Base-by-base conservation (phyloP, 139 green algal genomes). In the Chlamydomonas sp. region DNA sequence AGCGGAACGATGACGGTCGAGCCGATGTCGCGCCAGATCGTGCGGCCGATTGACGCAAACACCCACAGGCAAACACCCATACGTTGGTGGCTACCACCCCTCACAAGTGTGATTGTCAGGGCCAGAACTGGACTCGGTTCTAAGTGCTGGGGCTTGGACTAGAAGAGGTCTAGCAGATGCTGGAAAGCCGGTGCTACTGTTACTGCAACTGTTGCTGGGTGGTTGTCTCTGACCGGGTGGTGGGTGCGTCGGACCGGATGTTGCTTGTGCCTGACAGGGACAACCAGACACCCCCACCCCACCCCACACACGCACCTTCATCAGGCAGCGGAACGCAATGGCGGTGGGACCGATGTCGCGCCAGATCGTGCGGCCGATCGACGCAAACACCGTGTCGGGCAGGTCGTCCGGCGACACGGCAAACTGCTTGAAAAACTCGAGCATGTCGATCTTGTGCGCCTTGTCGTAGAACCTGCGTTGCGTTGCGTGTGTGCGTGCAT, bases 391-490 rank as follows among this genome's bases (percentile, higher is more conserved):
- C 5, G 86, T 87, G 77, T 96, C 85, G 33, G 93, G 93, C n/a
- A 98, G 79, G 0, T 83, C 79, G 13, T 96, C 90, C 6, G 93
- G 82, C 29, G 73, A 62, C 16, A 95, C 87, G 0, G 92, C 88
- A 67, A 95, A 89, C 35, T 86, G 84, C 79, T 92, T 91, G 85
- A 97, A 97, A 59, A 96, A 95, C 30, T 96, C 89, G 64, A 98
- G 73, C 26, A 84, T 81, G 72, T 89, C 86, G 22, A 96, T 65
- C 73, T 93, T 92, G 78, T 95, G 85, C 1, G 85, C 81, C 69
- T 87, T 87, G 50, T 89, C 79, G 64, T 89, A 91, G 63, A 91
- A 91, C 59, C 79, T 85, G 67, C 13, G 60, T 5, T 54, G 43
- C 43, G 43, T 54, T 13, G 43, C 16, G 43, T 54, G 43, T 54